A percentile compares a stretch with the other conserved stretches of the same genome.
Evolutionary conservation across 2,329 filamentous ascomycete genomes (phyloP).

Genomic region (Onygenales sp.): DNA sequence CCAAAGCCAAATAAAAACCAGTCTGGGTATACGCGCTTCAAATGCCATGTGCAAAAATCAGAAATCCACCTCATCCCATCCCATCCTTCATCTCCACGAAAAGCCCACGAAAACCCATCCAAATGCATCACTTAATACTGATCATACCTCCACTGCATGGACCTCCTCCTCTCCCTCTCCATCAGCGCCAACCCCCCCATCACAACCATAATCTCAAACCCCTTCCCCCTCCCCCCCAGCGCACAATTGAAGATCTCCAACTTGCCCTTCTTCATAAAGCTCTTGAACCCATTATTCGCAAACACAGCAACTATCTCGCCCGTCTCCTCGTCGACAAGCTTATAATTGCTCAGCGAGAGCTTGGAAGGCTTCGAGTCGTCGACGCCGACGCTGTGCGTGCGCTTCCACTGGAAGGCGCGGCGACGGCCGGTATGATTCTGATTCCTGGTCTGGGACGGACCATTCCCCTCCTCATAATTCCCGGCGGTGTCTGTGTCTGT

Average conservation of each 20-base stretch:
- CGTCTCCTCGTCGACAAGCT: constrained; percentile 24
- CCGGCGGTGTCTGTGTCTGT: no score
- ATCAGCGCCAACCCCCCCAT: constrained; percentile 7
- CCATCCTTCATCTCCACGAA: not conserved
- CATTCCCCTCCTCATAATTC: no score
- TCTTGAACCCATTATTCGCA: constrained; percentile 18
- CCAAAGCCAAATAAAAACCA: no score
- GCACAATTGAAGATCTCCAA: constrained; percentile 19
- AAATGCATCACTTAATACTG: constrained; percentile 1
- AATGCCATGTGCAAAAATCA: no score
- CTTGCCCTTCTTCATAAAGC: constrained; percentile 22
- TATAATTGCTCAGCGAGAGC: constrained; percentile 20
- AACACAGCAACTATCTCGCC: constrained; percentile 23
- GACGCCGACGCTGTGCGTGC: constrained; percentile 21
- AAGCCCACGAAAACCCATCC: not conserved
- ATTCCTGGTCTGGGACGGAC: not conserved
- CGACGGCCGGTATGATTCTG: constrained; percentile 1
- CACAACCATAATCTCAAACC: constrained; percentile 23
- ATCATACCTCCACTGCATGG: constrained; percentile 4
- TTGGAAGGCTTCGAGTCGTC: constrained; percentile 14
- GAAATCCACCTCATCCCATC: no score
- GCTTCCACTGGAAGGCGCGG: constrained; percentile 25
- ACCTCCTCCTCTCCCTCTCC: constrained; percentile 5
- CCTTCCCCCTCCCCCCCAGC: constrained; percentile 13
- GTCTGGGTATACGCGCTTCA: no score